phyloP scores from a whole-genome alignment of 2,329 filamentous ascomycete species.

The Neofusicoccum kwambonambiense region DNA sequence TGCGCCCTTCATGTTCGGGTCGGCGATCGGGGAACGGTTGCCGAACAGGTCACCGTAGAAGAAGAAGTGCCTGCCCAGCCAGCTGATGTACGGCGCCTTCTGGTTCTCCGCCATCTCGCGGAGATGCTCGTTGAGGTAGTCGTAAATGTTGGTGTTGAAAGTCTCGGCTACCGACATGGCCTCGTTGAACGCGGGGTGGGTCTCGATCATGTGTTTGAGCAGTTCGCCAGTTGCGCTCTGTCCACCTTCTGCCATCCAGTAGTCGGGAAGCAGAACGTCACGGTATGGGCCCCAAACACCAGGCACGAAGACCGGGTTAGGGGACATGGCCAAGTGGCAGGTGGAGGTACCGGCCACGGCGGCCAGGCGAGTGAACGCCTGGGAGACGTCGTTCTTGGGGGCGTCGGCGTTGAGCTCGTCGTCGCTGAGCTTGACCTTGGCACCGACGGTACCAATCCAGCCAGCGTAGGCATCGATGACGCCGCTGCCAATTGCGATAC shows the following conservation, averaged over 20 bases:
- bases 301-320: constrained; percentile 86
- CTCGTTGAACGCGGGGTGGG: constrained; percentile 84
- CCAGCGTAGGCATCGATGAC: constrained; percentile 98
- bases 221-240: constrained; percentile 96
- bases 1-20: constrained; percentile 87
- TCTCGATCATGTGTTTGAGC: constrained; percentile 90
- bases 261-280: constrained; percentile 86
- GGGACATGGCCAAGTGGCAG: constrained; percentile 94
- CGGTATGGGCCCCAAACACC: constrained; percentile 98
- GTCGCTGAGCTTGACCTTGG: constrained; percentile 75
- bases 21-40: constrained; percentile 90
- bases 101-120: constrained; percentile 69
- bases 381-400: constrained; percentile 80
- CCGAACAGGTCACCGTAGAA: constrained; percentile 98
- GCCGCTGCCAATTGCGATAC: constrained; percentile 90
- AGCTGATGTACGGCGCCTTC: constrained; percentile 74
- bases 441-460: constrained; percentile 98
- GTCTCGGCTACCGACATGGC: constrained; percentile 76
- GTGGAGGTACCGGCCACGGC: constrained; percentile 96
- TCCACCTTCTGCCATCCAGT: constrained; percentile 96
- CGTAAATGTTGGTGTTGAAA: constrained; percentile 86
- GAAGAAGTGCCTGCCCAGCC: constrained; percentile 91
- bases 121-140: constrained; percentile 88
- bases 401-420: constrained; percentile 66
- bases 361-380: constrained; percentile 89